Conservation (phyloP, 1,284 basidiomycete genomes). For the Schizophyllum amplum region DNA sequence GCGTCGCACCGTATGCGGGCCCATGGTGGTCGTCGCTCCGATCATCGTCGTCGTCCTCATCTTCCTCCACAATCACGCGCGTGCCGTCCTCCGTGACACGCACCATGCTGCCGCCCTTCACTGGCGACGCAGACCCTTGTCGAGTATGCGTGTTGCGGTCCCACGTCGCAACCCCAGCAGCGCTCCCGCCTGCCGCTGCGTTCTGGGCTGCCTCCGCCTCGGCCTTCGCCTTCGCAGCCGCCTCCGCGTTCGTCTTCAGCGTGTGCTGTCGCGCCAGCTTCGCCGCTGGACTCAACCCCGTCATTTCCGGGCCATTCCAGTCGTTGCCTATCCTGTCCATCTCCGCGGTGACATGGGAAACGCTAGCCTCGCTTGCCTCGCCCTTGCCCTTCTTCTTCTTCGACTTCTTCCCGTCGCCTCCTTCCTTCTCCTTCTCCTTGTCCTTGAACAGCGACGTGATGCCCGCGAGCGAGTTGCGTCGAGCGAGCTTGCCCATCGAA, state of each 20-base stretch:
- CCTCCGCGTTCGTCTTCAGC: conserved; percentile 67
- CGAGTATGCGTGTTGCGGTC: conserved; percentile 71
- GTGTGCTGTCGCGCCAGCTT: conserved; percentile 88
- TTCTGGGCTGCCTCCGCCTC: conserved; percentile 24
- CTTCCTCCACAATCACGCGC: conserved; percentile 60
- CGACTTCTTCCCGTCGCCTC: conserved; percentile 60
- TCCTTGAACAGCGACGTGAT: conserved; percentile 95
- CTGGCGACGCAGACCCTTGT: conserved; percentile 33
- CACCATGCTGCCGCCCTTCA: conserved; percentile 30
- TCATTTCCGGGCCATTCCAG: conserved; percentile 45
- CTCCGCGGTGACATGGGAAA: conserved; percentile 84
- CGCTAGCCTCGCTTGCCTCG: conserved; percentile 61
- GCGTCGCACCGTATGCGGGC: conserved; percentile 17
- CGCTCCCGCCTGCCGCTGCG: conserved; percentile 18
- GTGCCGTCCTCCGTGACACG: conserved; percentile 63
- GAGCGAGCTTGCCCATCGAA: conserved; percentile 85
- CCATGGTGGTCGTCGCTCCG: conserved; percentile 27
- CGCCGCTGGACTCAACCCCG: conserved; percentile 87
- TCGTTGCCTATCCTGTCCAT: conserved; percentile 56
- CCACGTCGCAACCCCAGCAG: conserved; percentile 59
- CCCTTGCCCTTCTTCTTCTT: conserved; percentile 59
- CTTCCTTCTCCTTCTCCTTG: conserved; percentile 58
- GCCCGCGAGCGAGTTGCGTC: conserved; percentile 84
- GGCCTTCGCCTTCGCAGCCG: conserved; percentile 19
- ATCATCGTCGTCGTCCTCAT: conserved; percentile 54